Percentiles rank a stretch among this genome's conserved stretches.
Conservation (phyloP, 73 alveolate species). For the Paramecium sonneborni region DNA sequence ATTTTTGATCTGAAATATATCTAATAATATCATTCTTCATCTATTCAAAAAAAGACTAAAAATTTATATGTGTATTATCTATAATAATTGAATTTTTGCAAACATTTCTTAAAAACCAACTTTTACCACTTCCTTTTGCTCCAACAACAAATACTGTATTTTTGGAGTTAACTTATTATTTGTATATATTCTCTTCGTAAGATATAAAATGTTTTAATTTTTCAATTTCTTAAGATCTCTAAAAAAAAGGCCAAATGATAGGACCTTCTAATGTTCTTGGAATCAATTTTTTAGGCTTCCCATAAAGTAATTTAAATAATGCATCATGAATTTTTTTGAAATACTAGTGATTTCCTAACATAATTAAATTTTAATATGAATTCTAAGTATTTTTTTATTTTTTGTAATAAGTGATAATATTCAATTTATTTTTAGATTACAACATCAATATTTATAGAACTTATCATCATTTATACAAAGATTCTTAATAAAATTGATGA, state of each 20-base stretch:
- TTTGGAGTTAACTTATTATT: background rate
- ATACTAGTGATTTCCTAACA: background rate
- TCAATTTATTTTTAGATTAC: too few relatives aligned
- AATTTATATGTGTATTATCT: conserved; percentile 1
- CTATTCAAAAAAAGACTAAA: background rate
- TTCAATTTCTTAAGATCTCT: background rate
- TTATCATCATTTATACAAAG: background rate
- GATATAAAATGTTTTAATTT: conserved; percentile 7
- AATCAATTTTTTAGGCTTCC: background rate
- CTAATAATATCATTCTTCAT: background rate
- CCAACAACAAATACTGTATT: conserved; percentile 39
- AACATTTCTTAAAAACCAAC: conserved; percentile 23
- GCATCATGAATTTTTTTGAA: background rate
- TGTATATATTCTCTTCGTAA: background rate
- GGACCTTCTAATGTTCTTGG: conserved; percentile 1
- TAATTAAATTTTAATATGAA: background rate
- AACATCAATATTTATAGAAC: background rate
- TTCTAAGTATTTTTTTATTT: background rate
- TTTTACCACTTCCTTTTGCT: background rate
- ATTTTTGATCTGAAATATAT: background rate
- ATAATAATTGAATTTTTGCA: background rate
- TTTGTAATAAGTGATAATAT: too few relatives aligned
- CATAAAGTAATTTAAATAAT: background rate
- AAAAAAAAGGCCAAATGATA: background rate
- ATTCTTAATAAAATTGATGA: background rate